Percentiles rank a stretch among this genome's conserved stretches.
These are phyloP conservation scores for Ostreobium quekettii DNA, from an alignment of 139 green algal genomes.

Conservation along the genomic window DNA sequence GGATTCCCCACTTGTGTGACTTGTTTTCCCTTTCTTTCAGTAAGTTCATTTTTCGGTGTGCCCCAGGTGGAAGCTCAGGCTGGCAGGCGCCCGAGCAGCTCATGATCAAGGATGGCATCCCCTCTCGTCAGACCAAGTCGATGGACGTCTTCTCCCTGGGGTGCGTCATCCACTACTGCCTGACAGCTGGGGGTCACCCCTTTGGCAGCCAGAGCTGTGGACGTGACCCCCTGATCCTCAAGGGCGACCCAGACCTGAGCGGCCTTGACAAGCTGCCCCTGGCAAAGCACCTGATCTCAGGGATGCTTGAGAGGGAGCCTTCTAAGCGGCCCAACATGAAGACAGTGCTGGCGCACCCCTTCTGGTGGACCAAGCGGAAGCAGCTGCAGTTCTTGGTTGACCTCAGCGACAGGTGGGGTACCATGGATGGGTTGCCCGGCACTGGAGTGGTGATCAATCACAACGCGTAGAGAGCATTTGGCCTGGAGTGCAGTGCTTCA, in stretches of 20 bases:
- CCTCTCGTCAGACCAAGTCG: conserved; percentile 56
- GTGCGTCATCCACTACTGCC: conserved; percentile 83
- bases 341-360: conserved; percentile 70
- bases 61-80: conserved; percentile 79
- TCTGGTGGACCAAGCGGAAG: conserved; percentile 77
- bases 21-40: neutral
- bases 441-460: neutral
- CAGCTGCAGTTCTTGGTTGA: conserved; percentile 86
- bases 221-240: conserved; percentile 85
- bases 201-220: conserved; percentile 75
- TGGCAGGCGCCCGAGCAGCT: conserved; percentile 97
- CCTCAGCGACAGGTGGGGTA: conserved; percentile 47
- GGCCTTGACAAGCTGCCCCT: conserved; percentile 49
- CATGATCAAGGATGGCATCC: conserved; percentile 33
- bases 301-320: conserved; percentile 63
- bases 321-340: conserved; percentile 48
- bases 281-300: conserved; percentile 50
- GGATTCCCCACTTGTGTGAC: no score
- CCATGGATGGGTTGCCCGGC: neutral
- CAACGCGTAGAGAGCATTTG: no score
- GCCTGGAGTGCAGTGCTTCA: no score
- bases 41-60: neutral
- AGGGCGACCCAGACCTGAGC: conserved; percentile 29
- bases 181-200: conserved; percentile 70
- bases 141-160: conserved; percentile 93